Evolutionary conservation across 768 basidiomycete species (phyloP).

Genomic region (Porpolomopsis calyptriformis): DNA sequence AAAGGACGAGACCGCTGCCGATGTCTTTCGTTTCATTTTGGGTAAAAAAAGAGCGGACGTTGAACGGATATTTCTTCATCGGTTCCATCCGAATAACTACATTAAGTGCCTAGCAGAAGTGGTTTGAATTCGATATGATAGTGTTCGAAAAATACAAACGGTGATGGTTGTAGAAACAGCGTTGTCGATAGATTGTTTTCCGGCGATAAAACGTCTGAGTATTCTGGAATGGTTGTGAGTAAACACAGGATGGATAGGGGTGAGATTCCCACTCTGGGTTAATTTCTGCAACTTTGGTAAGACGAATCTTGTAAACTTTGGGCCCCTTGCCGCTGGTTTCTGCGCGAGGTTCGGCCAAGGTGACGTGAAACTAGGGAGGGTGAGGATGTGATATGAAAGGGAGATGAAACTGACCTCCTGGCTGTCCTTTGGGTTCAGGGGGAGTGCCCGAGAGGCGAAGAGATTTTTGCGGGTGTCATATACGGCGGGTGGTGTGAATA

Average conservation of each 20-base stretch:
- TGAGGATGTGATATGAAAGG: constrained; percentile 4
- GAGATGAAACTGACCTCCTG: constrained; percentile 36
- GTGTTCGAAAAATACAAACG: constrained; percentile 21
- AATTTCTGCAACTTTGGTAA: constrained; percentile 48
- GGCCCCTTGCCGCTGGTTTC: constrained; percentile 34
- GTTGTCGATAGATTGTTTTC: constrained; percentile 56
- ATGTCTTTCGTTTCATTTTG: constrained; percentile 40
- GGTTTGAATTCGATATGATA: background rate
- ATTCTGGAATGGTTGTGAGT: constrained; percentile 30
- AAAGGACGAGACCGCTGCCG: constrained; percentile 44
- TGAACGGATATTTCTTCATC: constrained; percentile 53
- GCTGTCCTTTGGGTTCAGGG: constrained; percentile 40
- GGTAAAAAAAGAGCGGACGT: constrained; percentile 66
- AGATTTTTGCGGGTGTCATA: constrained; percentile 76
- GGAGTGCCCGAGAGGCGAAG: constrained; percentile 51
- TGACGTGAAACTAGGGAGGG: constrained; percentile 47
- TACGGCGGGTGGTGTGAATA: constrained; percentile 64
- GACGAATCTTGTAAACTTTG: constrained; percentile 55
- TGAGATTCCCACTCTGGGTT: constrained; percentile 35
- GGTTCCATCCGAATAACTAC: constrained; percentile 67
- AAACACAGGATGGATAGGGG: background rate
- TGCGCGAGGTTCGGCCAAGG: constrained; percentile 30
- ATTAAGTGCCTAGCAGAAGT: constrained; percentile 45
- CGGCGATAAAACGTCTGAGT: constrained; percentile 45
- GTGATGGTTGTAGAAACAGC: constrained; percentile 56